These are phyloP conservation scores for Malus fusca DNA, from an alignment of 306 rosid genomes.

Conservation along the genomic window DNA sequence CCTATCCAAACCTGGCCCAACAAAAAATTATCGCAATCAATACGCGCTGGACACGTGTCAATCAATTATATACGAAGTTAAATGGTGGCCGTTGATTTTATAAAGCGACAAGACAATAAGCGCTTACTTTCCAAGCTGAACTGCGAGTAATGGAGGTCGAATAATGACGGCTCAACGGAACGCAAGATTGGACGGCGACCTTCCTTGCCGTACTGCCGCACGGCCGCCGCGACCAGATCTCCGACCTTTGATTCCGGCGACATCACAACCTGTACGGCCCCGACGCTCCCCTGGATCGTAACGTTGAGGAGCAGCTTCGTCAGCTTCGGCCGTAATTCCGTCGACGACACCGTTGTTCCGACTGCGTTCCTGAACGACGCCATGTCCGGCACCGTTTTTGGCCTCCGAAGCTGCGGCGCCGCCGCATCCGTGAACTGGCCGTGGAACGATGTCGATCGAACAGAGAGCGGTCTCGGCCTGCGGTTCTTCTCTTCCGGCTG, in stretches of 20 bases:
- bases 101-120: neutral
- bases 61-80: neutral
- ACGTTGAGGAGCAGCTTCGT: slow-evolving; percentile 75
- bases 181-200: slow-evolving; percentile 69
- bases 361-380: slow-evolving; percentile 4
- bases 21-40: neutral
- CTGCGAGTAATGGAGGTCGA: slow-evolving; percentile 87
- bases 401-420: slow-evolving; percentile 45
- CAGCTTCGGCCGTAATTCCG: slow-evolving; percentile 38
- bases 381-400: slow-evolving; percentile 62
- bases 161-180: slow-evolving; percentile 26
- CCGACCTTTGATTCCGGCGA: slow-evolving; percentile 49
- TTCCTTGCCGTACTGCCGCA: slow-evolving; percentile 58
- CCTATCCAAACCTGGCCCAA: slow-evolving; percentile 51
- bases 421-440: slow-evolving; percentile 2
- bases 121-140: slow-evolving; percentile 82
- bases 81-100: neutral
- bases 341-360: neutral
- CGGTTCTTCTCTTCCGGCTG: slow-evolving; percentile 37
- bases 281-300: slow-evolving; percentile 63
- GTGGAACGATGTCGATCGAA: slow-evolving; percentile 61
- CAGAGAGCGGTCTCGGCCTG: slow-evolving; percentile 28
- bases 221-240: slow-evolving; percentile 44
- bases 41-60: neutral
- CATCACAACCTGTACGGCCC: slow-evolving; percentile 63